A percentile compares a stretch with the other conserved stretches of the same genome.
Evolutionary conservation across 768 basidiomycete species (phyloP).

Genomic region (Lactarius tabidus): DNA sequence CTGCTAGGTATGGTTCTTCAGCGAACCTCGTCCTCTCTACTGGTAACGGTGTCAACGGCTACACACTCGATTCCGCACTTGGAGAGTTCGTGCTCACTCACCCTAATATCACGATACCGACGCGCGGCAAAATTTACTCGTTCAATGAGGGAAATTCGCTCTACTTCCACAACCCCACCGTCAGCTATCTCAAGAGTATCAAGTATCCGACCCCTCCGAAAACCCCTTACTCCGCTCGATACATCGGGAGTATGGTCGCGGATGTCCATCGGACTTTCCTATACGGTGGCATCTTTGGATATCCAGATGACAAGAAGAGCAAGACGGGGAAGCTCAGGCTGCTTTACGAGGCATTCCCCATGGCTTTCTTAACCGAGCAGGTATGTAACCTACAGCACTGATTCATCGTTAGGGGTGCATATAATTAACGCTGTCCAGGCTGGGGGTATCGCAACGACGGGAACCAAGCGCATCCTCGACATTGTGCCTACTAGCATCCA

Average conservation of each 20-base stretch:
- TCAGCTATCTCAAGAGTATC: conserved; percentile 82
- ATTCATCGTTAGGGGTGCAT: conserved; percentile 6
- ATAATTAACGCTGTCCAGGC: conserved; percentile 50
- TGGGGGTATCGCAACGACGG: conserved; percentile 94
- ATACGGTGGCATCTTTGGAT: conserved; percentile 98
- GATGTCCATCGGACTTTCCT: conserved; percentile 95
- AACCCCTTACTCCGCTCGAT: conserved; percentile 83
- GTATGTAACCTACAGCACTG: conserved; percentile 37
- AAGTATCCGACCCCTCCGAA: conserved; percentile 80
- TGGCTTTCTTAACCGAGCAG: conserved; percentile 94
- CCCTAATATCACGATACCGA: conserved; percentile 91
- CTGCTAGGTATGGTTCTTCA: conserved; percentile 80
- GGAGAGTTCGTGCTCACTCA: conserved; percentile 99
- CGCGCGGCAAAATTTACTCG: conserved; percentile 97
- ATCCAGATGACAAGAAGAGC: conserved; percentile 97
- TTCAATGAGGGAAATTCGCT: conserved; percentile 98
- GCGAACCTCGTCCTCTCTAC: conserved; percentile 95
- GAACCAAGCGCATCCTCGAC: conserved; percentile 89
- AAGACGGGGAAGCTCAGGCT: conserved; percentile 93
- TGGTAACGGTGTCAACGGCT: conserved; percentile 94
- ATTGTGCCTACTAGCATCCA: conserved; percentile 85
- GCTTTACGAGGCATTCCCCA: conserved; percentile 97
- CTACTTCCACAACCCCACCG: conserved; percentile 85
- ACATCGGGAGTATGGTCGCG: conserved; percentile 99
- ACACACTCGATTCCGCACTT: conserved; percentile 91